These are phyloP conservation scores for Termitomyces sp. DNA, from an alignment of 768 basidiomycete species.

Conservation along the genomic window DNA sequence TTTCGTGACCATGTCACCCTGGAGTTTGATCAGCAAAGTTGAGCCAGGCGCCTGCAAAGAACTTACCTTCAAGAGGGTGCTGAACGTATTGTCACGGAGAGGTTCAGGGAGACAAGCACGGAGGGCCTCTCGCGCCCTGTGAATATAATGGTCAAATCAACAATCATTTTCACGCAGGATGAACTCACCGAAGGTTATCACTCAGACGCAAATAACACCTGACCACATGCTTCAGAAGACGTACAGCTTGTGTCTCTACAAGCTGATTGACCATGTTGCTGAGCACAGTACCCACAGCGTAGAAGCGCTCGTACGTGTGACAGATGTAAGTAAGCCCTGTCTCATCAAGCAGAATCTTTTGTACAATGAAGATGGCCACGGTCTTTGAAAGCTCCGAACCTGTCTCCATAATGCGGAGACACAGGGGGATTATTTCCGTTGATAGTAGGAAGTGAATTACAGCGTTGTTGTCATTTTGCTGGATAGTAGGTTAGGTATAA, in stretches of 20 bases:
- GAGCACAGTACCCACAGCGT: slow-evolving; percentile 96
- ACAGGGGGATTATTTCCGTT: slow-evolving; percentile 99
- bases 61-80: slow-evolving; percentile 80
- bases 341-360: slow-evolving; percentile 96
- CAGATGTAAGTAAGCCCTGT: slow-evolving; percentile 98
- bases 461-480: slow-evolving; percentile 99
- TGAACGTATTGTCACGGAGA: slow-evolving; percentile 90
- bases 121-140: slow-evolving; percentile 90
- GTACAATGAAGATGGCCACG: slow-evolving; percentile 99
- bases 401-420: slow-evolving; percentile 99
- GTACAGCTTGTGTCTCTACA: slow-evolving; percentile 95
- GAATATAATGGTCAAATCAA: slow-evolving; percentile 1
- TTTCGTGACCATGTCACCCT: slow-evolving; percentile 99
- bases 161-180: background rate
- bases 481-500: background rate
- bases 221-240: slow-evolving; percentile 96
- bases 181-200: slow-evolving; percentile 85
- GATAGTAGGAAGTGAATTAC: slow-evolving; percentile 99
- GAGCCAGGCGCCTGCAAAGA: background rate
- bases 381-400: slow-evolving; percentile 98
- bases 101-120: slow-evolving; percentile 96
- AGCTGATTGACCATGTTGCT: slow-evolving; percentile 99
- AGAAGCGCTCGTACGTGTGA: slow-evolving; percentile 99
- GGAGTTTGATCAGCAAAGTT: slow-evolving; percentile 12
- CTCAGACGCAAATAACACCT: slow-evolving; percentile 94